Percentiles rank a stretch among this genome's conserved stretches.
Conservation (phyloP, 345 rosid species). For the Stellera chamaejasme region DNA sequence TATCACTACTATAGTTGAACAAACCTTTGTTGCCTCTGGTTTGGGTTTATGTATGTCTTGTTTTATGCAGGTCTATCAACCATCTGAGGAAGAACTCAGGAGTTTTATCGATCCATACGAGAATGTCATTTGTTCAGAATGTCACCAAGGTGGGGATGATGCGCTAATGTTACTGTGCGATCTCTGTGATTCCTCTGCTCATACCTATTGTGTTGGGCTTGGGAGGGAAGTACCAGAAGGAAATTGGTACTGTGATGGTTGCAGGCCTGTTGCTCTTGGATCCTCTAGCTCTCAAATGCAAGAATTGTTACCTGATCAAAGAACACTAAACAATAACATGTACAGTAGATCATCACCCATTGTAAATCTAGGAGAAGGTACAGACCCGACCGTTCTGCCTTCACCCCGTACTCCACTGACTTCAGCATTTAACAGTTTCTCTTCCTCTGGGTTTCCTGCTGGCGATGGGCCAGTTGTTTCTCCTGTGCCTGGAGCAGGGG, state of each 20-base stretch:
- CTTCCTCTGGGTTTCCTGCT: conserved; percentile 56
- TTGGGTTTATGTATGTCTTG: conserved; percentile 4
- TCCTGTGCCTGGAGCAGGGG: conserved; percentile 61
- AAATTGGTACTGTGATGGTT: conserved; percentile 97
- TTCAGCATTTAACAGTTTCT: conserved; percentile 40
- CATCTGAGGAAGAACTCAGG: conserved; percentile 95
- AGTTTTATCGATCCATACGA: conserved; percentile 92
- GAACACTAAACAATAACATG: conserved; percentile 31
- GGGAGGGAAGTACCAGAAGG: conserved; percentile 95
- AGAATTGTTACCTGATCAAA: conserved; percentile 40
- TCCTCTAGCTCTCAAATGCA: conserved; percentile 58
- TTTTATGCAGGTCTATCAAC: conserved; percentile 78
- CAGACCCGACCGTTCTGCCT: conserved; percentile 35
- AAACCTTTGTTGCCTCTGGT: conserved; percentile 2
- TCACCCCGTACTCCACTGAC: conserved; percentile 43
- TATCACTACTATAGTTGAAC: conserved; percentile 3
- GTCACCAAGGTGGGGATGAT: conserved; percentile 95
- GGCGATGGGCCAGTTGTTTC: conserved; percentile 48
- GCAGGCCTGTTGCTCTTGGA: conserved; percentile 77
- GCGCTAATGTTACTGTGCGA: conserved; percentile 97
- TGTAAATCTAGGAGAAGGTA: conserved; percentile 36
- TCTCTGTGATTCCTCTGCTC: conserved; percentile 97
- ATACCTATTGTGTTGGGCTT: conserved; percentile 94
- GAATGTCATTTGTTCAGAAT: conserved; percentile 86
- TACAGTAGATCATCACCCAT: conserved; percentile 41